Base-by-base conservation (phyloP, 2,329 filamentous ascomycete species). In the Hypoxylon sp. region DNA sequence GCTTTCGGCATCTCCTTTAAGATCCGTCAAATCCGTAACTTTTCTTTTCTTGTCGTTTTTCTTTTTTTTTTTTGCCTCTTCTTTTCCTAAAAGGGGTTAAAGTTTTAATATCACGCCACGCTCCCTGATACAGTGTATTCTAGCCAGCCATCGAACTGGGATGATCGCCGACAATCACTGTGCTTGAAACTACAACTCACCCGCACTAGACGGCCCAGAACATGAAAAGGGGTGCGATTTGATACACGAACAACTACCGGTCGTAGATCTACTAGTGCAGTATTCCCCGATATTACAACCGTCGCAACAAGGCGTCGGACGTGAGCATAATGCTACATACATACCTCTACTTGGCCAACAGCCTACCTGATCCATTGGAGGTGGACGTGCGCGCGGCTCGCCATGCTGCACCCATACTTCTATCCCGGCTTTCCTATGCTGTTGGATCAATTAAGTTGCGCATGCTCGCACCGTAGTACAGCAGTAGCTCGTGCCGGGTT, bases 1-100 rank as follows among this genome's bases (percentile, higher is more conserved):
- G 69, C 51, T 71, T 72, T 72, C 66, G 69, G 69, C 66, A 67
- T 59, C 56, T 66, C 60, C 66, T 69, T 62, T 30, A 13, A 51
- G 17, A 35, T 25, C 56, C 49, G 48, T 54, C 53, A 49, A 57
- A 31, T 27, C 50, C 25, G 13, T 17, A 10, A 2, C 11, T 31
- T 35, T 33, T 14, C n/a, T 27, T 6, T 33, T 14, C 17, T 44
- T n/a, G n/a, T n/a, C n/a, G n/a, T 35, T 25, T 2, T 35, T 10
- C 11, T 35, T 17, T 61, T 59, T 37, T 25, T 35, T 49, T 53
- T 58, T 31, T 54, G 50, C 60, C 63, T 63, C 35, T 40, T 44
- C 10, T 14, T 50, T n/a, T 25, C 27, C 30, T n/a, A 20, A 50
- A 11, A 42, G n/a, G 33, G 6, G 27, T 20, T 30, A 35, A 50